Evolutionary conservation across 2,329 filamentous ascomycete genomes (phyloP), one percentile per base, ranked within the genome.

Genomic region (Epichloe brachyelytri): DNA sequence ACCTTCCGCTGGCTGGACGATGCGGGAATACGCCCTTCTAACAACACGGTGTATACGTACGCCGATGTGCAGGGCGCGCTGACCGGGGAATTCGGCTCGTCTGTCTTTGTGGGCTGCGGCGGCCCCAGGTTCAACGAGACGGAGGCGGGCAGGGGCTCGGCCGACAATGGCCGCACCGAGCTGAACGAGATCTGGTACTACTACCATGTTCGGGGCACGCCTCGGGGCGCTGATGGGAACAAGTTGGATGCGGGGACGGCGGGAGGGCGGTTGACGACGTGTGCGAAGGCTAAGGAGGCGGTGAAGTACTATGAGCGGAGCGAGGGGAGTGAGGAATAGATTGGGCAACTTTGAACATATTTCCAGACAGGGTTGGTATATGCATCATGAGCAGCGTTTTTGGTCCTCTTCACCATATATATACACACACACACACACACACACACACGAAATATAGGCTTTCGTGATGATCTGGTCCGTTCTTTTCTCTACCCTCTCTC

Each of bases 111-210:
- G 51, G 80, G 79, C 5, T 85, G 81, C 68, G 68, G 70, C 0
- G 82, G 81, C 0, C 76, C 79, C 8, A 62, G 70, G 20, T 85
- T 74, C 63, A 85, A 84, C 61, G 68, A 74, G 55, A 85, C 81
- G 14, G 71, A 62, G 19, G 77, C 74, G 7, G 81, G 82, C 2
- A 70, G 65, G 53, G 74, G 75, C 19, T 74, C 72, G 2, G 58
- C 60, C 2, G 81, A 85, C 58, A 74, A 68, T 51, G 80, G 82
- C 2, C 67, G 67, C 55, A 84, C 79, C 1, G 69, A 74, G 34
- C 57, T 85, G 46, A 74, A 63, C 53, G 82, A 86, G 70, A 71
- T 82, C 12, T 85, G 80, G 80, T 85, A 85, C 60, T 84, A 83
- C 59, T 73, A 77, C 62, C 75, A 83, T 63, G 76, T 78, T 49